Base-by-base conservation (phyloP, 2,329 filamentous ascomycete species). In the Lithohypha guttulata region DNA sequence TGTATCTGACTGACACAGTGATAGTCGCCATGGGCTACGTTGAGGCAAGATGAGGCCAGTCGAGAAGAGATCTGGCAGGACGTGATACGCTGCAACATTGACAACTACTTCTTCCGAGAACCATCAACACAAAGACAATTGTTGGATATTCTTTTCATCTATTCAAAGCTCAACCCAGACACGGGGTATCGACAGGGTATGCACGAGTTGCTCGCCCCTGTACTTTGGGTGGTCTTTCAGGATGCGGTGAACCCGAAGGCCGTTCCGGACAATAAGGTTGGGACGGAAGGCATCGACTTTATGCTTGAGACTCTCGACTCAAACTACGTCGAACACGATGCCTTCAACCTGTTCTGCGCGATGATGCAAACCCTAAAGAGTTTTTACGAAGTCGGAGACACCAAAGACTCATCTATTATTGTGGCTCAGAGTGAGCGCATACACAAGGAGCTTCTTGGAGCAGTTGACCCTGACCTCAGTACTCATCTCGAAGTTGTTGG, bases 131-230 rank as follows among this genome's bases (percentile, higher is more conserved):
- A 96, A 58, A 71, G 69, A 28, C 82, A 84, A 60, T 79, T 98
- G 52, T 64, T 93, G 21, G 84, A 98, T 55, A 78, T 95, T 21
- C 68, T 98, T 22, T 98, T 96, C 60, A 74, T 98, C 49, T 96
- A 87, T 62, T 91, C 86, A 64, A 96, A 94, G 60, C 72, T 93
- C 38, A 84, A 96, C 54, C 84, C 84, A 2, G 77, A 81, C 50
- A 71, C 85, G 39, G 85, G 85, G 11, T 98, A 98, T 57, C 77
- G 91, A n/a, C 91, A 98, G 63, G 91, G 91, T 8, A 98, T 98
- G 89, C 91, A 98, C 57, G 91, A 98, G 61, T 68, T 98, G 29
- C 69, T 96, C 10, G 91, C 91, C 0, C 87, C 91, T 0, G 77
- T 98, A 25, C 66, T 95, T 5, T 85, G 85, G 71, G 82, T 85